Conservation (phyloP, 306 rosid genomes). For the Acmispon strigosus region DNA sequence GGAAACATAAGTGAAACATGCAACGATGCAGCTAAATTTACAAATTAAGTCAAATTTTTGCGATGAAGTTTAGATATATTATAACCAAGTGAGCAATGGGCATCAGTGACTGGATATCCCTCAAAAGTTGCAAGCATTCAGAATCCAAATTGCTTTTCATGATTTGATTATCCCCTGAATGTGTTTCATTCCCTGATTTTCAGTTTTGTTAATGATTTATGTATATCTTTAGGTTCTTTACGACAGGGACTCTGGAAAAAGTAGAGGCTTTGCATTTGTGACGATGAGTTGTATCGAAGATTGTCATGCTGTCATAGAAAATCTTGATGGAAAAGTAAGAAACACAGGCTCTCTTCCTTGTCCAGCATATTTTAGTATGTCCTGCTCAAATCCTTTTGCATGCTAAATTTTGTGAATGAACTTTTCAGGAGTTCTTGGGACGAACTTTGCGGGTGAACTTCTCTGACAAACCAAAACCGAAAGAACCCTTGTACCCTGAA, state of each 20-base stretch:
- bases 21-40: not conserved
- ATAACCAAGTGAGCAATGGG: not conserved
- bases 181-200: not conserved
- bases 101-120: not conserved
- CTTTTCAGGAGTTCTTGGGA: constrained; percentile 68
- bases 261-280: constrained; percentile 98
- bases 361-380: not conserved
- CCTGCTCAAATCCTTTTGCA: not conserved
- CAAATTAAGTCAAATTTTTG: not conserved
- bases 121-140: not conserved
- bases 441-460: constrained; percentile 84
- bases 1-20: not conserved
- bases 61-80: not conserved
- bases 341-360: not conserved
- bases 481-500: constrained; percentile 82
- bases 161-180: not conserved
- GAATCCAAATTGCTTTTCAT: not conserved
- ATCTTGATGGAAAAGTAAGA: constrained; percentile 82
- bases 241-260: constrained; percentile 63
- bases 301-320: constrained; percentile 55
- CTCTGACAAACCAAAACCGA: constrained; percentile 76
- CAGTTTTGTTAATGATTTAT: constrained; percentile 3
- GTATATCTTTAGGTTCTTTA: constrained; percentile 64
- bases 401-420: constrained; percentile 14
- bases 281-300: constrained; percentile 84